Base-by-base conservation (phyloP, 176 grass and related monocot species). In the Raddia guianensis region DNA sequence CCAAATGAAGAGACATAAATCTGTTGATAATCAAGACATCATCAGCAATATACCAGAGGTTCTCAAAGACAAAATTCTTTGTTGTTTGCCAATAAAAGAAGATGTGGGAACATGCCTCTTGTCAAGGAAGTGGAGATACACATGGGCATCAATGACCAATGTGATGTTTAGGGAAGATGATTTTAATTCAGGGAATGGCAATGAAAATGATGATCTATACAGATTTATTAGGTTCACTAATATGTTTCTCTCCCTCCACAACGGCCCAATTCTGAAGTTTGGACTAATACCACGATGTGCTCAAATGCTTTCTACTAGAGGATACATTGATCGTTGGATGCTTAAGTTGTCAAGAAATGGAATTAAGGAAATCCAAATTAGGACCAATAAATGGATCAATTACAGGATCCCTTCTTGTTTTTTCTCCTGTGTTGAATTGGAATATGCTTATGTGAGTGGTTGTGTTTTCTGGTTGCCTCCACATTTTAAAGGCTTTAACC, bases 321-420 rank as follows among this genome's bases (percentile, higher is more conserved):
- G 78, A 37, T 50, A 85, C 56, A 73, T 90, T 33, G 35, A 72
- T 27, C 71, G 84, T 18, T 87, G 91, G 81, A 82, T 87, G 49
- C 57, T 67, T 66, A 63, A 84, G 16, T 65, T 93, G 77, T 93
- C 87, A 45, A 93, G 87, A 90, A 93, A 93, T 69, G 62, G 37
- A 69, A 72, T 85, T 51, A 76, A 74, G 27, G 52, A 82, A 48
- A 46, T 90, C 12, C 57, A 70, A 19, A 18, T 85, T 45, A 34
- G 21, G 73, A 58, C 74, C 40, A 34, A 5, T 69, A 57, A 59
- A 6, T 13, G 13, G 56, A 32, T 16, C 4, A 56, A 21, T 33
- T 80, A 82, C 56, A 76, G 80, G 16, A 76, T 92, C 8, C 83
- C 82, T 48, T 83, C 48, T 69, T 10, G 79, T 77, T 79, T 89